Conservation (phyloP, 176 grass and related monocot species). For the Carex pumila region DNA sequence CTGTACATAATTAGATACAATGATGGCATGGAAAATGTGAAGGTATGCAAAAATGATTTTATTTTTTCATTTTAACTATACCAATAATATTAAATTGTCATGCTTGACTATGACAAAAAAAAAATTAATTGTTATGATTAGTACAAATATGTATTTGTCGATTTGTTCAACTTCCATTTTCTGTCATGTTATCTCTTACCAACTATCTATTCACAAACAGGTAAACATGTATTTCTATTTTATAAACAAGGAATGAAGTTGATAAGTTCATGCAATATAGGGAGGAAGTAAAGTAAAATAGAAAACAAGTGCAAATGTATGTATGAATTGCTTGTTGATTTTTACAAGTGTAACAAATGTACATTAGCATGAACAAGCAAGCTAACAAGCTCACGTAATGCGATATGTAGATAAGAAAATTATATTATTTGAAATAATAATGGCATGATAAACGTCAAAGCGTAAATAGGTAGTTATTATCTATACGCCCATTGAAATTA, state of each 20-base stretch:
- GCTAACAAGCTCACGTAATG: neutral
- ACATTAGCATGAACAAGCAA: neutral
- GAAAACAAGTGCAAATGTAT: neutral
- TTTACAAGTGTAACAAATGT: neutral
- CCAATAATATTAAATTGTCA: neutral
- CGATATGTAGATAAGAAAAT: neutral
- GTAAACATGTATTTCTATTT: neutral
- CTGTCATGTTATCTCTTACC: neutral
- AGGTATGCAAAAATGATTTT: neutral
- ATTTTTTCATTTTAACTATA: neutral
- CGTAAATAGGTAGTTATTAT: neutral
- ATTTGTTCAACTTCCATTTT: neutral
- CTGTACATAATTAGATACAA: too few species aligned
- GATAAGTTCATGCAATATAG: neutral
- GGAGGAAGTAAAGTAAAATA: neutral
- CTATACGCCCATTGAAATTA: neutral
- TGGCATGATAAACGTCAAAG: neutral
- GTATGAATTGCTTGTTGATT: neutral
- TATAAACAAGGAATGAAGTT: neutral
- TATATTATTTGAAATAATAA: neutral
- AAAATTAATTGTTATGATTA: too few species aligned
- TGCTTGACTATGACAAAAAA: neutral
- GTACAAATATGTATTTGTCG: neutral
- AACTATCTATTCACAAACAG: neutral
- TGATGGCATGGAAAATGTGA: too few species aligned